These are phyloP conservation scores for Salvia miltiorrhiza DNA, from an alignment of 257 asterid species.

Conservation along the genomic window DNA sequence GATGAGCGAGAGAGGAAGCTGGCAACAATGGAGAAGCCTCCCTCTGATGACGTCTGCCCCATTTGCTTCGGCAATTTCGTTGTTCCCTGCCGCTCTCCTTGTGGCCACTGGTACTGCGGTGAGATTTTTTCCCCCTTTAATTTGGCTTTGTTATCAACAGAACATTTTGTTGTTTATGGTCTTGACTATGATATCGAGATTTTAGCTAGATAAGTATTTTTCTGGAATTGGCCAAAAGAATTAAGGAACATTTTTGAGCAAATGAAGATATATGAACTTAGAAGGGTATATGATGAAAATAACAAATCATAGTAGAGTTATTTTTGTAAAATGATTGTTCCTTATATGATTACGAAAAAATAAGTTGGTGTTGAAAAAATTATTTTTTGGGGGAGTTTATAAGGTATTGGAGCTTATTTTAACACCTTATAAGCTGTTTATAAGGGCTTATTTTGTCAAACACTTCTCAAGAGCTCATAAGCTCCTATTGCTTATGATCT, in stretches of 20 bases:
- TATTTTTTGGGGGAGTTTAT: too few relatives aligned
- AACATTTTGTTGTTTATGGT: background rate
- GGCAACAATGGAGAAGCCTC: constrained; percentile 44
- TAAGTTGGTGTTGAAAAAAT: too few relatives aligned
- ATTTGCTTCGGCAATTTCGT: constrained; percentile 57
- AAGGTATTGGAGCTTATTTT: too few relatives aligned
- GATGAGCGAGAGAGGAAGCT: constrained; percentile 29
- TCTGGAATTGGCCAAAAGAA: background rate
- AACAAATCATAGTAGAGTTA: too few relatives aligned
- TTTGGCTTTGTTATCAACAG: background rate
- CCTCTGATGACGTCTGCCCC: constrained; percentile 74
- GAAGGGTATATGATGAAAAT: too few relatives aligned
- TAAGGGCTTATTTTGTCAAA: too few relatives aligned
- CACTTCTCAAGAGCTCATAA: too few relatives aligned
- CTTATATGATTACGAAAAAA: too few relatives aligned
- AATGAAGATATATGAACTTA: too few relatives aligned
- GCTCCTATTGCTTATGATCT: background rate
- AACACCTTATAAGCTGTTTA: too few relatives aligned
- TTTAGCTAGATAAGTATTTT: background rate
- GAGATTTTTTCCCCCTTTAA: constrained; percentile 8
- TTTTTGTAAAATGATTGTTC: too few relatives aligned
- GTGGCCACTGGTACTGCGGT: constrained; percentile 92
- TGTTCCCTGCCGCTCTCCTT: constrained; percentile 66
- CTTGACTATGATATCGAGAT: background rate
- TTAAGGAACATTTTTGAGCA: background rate